These are phyloP conservation scores for Fusarium sp. DNA, from an alignment of 2,329 filamentous ascomycete species.

Conservation along the genomic window DNA sequence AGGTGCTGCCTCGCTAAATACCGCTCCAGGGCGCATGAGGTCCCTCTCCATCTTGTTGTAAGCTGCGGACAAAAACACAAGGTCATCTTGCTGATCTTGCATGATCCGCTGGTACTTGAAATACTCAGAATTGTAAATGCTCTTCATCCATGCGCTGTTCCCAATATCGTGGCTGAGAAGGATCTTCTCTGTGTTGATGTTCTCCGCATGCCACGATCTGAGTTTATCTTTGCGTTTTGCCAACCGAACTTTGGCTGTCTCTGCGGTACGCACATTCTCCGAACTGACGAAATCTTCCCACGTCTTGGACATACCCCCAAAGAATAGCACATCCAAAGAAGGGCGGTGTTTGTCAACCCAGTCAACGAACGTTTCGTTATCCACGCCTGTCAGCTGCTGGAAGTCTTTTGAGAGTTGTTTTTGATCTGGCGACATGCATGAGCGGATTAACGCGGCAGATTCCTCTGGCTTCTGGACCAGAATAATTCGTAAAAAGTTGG, in stretches of 20 bases:
- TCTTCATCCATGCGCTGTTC: conserved; percentile 92
- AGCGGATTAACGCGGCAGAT: conserved; percentile 77
- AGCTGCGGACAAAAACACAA: conserved; percentile 79
- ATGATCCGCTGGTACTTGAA: conserved; percentile 89
- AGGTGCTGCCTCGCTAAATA: conserved; percentile 75
- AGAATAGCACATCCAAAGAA: conserved; percentile 85
- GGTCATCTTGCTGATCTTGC: conserved; percentile 94
- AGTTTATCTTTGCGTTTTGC: conserved; percentile 84
- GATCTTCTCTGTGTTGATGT: conserved; percentile 75
- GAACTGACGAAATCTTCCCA: conserved; percentile 90
- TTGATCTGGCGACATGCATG: conserved; percentile 78
- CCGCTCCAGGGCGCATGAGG: conserved; percentile 81
- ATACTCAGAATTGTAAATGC: conserved; percentile 92
- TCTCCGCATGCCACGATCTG: conserved; percentile 81
- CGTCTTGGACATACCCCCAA: conserved; percentile 80
- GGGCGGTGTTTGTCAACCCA: conserved; percentile 89
- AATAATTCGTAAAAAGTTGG: conserved; percentile 89
- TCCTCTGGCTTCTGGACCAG: conserved; percentile 93
- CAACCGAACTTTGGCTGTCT: conserved; percentile 77
- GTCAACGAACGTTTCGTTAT: conserved; percentile 86
- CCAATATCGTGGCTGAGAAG: conserved; percentile 87
- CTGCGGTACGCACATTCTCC: conserved; percentile 85
- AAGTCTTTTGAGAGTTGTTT: conserved; percentile 80
- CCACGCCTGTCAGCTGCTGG: conserved; percentile 84
- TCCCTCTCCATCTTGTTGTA: conserved; percentile 85